Base-by-base conservation (phyloP, 306 rosid species). In the Acacia confusa region DNA sequence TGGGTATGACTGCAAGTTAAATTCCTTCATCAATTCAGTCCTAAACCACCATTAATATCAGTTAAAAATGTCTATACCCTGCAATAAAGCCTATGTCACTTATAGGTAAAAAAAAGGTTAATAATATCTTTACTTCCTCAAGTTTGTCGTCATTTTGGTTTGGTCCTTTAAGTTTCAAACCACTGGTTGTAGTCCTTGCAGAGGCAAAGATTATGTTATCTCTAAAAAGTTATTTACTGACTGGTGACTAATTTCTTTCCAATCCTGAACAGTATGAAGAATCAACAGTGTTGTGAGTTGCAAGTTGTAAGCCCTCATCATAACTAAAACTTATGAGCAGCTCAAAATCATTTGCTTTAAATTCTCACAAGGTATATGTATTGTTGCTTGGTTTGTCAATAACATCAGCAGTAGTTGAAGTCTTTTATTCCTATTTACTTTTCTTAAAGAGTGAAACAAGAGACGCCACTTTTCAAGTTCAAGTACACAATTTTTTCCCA, bases 1-100 rank as follows among this genome's bases (percentile, higher is more conserved):
- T 10, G 94, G 97, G 75, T 95, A 95, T 0, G 97, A 90, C 98
- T 94, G 95, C 88, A 85, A 65, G 20, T 19, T 82, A 44, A 45
- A 58, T 41, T 52, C 36, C 44, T 71, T 30, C 17, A 22, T 28
- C 74, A 81, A 34, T 61, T 69, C 24, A 48, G 28, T 58, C 58
- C 32, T 15, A 27, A 38, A 41, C 28, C 61, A 61, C n/a, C 44
- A 32, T 38, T 69, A 9, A 69, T 38, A 69, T 22, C 74, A 12
- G 7, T 24, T 70, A 24, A 70, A 36, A 22, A 70, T 22, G 55
- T 24, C 36, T 24, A 70, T 13, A 70, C 15, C 32, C 52, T 69
- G 74, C 74, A 41, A 40, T 38, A 7, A 68, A 50, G 25, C 47
- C 72, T 67, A 67, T 9, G 27, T 25, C 45, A 66, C 34, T 20